phyloP scores from a whole-genome alignment of 768 basidiomycete genomes.

The Hydnum rufescens region DNA sequence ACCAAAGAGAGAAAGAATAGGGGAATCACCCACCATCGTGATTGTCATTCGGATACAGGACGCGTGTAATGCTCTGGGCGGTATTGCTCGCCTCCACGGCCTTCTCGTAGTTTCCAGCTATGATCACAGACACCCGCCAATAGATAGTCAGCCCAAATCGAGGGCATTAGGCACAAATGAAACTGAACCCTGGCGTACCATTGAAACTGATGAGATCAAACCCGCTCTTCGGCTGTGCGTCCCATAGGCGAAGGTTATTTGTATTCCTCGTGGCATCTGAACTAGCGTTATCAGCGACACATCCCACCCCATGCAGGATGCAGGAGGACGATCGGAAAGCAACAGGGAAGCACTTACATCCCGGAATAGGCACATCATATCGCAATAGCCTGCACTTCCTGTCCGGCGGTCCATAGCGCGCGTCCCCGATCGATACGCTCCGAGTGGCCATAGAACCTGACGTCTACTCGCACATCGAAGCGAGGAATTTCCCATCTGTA shows the following conservation, averaged over 20 bases:
- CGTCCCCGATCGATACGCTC: conserved; percentile 36
- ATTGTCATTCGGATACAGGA: conserved; percentile 81
- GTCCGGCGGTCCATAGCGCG: conserved; percentile 45
- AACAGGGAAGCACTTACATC: conserved; percentile 19
- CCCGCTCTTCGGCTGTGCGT: conserved; percentile 55
- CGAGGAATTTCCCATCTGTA: conserved; percentile 55
- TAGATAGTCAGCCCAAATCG: background rate
- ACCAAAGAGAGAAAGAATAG: conserved; percentile 2
- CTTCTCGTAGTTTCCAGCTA: conserved; percentile 82
- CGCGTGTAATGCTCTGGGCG: conserved; percentile 84
- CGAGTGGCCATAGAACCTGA: conserved; percentile 77
- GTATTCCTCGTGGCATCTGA: conserved; percentile 46
- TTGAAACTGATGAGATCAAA: conserved; percentile 95
- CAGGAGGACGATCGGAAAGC: background rate
- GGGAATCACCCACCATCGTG: background rate
- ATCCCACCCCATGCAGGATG: background rate
- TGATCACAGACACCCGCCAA: background rate
- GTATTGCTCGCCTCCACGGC: conserved; percentile 77
- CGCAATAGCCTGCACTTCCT: conserved; percentile 83
- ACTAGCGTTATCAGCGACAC: background rate
- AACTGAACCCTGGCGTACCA: conserved; percentile 29
- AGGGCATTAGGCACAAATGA: background rate
- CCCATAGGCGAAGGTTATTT: conserved; percentile 55
- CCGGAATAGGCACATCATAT: conserved; percentile 93
- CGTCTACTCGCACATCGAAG: conserved; percentile 63